A percentile compares a stretch with the other conserved stretches of the same genome.
Conservation (phyloP, 176 grass and related monocot genomes). For the Dendrocalamus sinicus region DNA sequence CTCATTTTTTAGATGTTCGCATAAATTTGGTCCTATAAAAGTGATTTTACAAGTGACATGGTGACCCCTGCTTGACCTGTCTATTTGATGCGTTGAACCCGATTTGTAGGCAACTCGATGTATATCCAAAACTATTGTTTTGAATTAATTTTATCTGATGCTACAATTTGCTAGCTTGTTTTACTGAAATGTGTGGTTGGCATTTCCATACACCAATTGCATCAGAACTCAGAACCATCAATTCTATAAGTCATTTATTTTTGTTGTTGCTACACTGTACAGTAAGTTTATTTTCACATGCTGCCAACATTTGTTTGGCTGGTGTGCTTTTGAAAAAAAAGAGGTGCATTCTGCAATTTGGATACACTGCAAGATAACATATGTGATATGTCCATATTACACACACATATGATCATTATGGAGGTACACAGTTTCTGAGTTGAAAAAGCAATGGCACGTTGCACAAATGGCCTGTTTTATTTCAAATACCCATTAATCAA, state of each 20-base stretch:
- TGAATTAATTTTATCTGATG: slow-evolving; percentile 14
- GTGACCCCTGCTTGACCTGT: slow-evolving; percentile 16
- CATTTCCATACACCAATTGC: slow-evolving; percentile 8
- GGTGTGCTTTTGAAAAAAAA: slow-evolving; percentile 11
- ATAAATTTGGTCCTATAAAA: not conserved
- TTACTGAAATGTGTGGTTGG: slow-evolving; percentile 4
- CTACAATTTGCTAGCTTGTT: slow-evolving; percentile 18
- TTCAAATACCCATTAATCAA: slow-evolving; percentile 10
- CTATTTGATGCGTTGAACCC: slow-evolving; percentile 7
- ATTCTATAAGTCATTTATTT: not conserved
- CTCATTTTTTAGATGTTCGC: not conserved
- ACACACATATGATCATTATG: slow-evolving; percentile 17
- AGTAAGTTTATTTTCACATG: slow-evolving; percentile 13
- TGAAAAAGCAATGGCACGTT: slow-evolving; percentile 14
- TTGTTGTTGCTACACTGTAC: slow-evolving; percentile 25
- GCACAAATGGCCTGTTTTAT: slow-evolving; percentile 13
- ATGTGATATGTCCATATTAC: slow-evolving; percentile 19
- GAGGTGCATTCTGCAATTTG: slow-evolving; percentile 14
- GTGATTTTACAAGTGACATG: slow-evolving; percentile 12
- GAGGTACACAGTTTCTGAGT: slow-evolving; percentile 3
- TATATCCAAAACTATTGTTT: slow-evolving; percentile 26
- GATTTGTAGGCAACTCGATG: not conserved
- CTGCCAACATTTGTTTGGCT: slow-evolving; percentile 12
- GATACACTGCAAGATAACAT: slow-evolving; percentile 34
- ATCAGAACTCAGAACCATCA: not conserved